A percentile compares a stretch with the other conserved stretches of the same genome.
Evolutionary conservation across 257 asterid species (phyloP).

Genomic region (Lavandula angustifolia): DNA sequence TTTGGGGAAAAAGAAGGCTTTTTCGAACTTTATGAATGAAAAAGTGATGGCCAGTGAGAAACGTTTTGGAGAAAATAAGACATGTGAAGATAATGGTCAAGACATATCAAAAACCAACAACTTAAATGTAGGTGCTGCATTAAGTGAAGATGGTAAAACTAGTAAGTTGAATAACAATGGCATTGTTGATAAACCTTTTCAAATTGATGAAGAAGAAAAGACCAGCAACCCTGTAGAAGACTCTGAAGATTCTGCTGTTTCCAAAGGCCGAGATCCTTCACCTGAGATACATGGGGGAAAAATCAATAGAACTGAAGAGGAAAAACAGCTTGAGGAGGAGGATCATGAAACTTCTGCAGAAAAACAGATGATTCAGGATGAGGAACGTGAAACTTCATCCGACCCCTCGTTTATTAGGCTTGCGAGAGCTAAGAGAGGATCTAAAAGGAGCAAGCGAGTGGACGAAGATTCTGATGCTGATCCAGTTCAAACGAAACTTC

Average conservation of each 20-base stretch:
- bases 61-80: constrained; percentile 32
- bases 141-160: constrained; percentile 14
- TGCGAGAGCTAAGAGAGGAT: constrained; percentile 37
- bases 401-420: constrained; percentile 28
- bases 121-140: constrained; percentile 16
- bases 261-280: constrained; percentile 28
- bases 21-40: constrained; percentile 50
- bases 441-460: constrained; percentile 27
- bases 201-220: constrained; percentile 32
- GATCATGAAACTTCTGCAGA: constrained; percentile 17
- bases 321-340: constrained; percentile 31
- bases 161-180: constrained; percentile 18
- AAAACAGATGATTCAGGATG: no score
- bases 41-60: constrained; percentile 33
- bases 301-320: constrained; percentile 22
- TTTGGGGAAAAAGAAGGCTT: constrained; percentile 56
- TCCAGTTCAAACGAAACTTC: constrained; percentile 30
- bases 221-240: constrained; percentile 29
- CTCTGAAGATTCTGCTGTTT: constrained; percentile 31
- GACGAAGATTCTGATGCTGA: constrained; percentile 30
- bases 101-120: constrained; percentile 22
- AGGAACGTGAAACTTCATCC: constrained; percentile 36
- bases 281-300: constrained; percentile 18
- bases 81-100: constrained; percentile 28
- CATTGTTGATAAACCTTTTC: no score